Evolutionary conservation across 176 grass and related monocot genomes (phyloP).

Genomic region (Tillandsia leiboldiana): DNA sequence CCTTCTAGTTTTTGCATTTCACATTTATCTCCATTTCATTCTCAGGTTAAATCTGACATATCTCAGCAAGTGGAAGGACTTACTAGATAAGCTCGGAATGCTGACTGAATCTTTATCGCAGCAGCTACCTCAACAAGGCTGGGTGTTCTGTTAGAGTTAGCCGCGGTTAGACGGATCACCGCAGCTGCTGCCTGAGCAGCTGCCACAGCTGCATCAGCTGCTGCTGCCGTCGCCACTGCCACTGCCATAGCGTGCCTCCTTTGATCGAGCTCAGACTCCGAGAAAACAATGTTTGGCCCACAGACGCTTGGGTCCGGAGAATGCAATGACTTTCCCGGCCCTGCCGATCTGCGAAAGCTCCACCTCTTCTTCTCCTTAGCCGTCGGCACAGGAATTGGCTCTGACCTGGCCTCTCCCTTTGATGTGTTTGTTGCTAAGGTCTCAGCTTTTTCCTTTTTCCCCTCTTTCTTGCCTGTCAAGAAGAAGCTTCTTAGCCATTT

Average conservation of each 20-base stretch:
- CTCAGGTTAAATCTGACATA: not conserved
- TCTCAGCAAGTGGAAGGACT: not conserved
- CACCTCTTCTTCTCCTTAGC: conserved; percentile 24
- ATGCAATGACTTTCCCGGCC: not conserved
- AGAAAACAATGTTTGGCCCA: not conserved
- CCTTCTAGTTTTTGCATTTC: not conserved
- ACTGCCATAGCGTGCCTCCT: conserved; percentile 22
- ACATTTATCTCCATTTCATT: not conserved
- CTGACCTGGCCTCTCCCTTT: not conserved
- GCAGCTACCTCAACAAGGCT: conserved; percentile 5
- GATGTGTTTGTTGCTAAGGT: not conserved
- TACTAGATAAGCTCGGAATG: conserved; percentile 17
- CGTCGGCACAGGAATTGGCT: not conserved
- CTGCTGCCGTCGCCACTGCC: conserved; percentile 9
- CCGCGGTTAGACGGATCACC: not conserved
- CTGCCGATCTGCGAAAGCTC: conserved; percentile 14
- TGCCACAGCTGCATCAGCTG: conserved; percentile 13
- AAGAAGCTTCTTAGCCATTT: conserved; percentile 21
- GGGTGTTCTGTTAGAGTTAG: not conserved
- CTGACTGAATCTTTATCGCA: conserved; percentile 12
- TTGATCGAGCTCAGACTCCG: conserved; percentile 7
- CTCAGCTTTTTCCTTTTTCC: conserved; percentile 6
- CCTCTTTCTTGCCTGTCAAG: conserved; percentile 22
- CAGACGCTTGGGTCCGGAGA: conserved; percentile 10
- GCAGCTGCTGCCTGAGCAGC: conserved; percentile 17